Conservation (phyloP, 768 basidiomycete genomes). For the Pleurotus tuoliensis region DNA sequence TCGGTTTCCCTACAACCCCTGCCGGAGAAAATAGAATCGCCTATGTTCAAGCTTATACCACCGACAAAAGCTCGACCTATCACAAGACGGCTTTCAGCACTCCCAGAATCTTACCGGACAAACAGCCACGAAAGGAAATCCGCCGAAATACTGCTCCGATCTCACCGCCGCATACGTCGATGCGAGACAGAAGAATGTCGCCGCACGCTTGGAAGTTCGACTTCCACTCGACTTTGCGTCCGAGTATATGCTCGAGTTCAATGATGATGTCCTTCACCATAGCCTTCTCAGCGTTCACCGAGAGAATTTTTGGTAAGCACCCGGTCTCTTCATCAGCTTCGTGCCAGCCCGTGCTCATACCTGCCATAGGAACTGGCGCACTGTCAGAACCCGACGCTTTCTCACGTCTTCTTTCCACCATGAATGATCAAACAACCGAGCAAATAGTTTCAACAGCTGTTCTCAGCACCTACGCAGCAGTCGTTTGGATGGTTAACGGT, state of each 20-base stretch:
- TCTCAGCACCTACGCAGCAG: background rate
- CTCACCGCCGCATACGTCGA: background rate
- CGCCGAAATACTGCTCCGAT: background rate
- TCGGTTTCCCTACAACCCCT: background rate
- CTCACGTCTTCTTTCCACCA: background rate
- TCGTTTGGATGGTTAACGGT: background rate
- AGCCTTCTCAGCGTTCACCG: background rate
- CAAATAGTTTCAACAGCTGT: background rate
- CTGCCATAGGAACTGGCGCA: background rate
- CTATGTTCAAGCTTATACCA: background rate
- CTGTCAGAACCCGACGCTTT: background rate
- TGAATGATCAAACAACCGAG: background rate
- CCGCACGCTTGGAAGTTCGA: constrained; percentile 1
- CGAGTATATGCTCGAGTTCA: background rate
- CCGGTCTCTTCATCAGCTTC: rapidly evolving
- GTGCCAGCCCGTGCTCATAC: background rate
- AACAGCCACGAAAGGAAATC: background rate
- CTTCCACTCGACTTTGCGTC: background rate
- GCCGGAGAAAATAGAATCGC: background rate
- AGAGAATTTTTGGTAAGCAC: background rate
- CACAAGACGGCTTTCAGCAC: background rate
- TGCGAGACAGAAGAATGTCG: background rate
- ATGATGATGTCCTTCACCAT: background rate
- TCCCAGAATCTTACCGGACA: background rate
- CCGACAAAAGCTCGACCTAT: background rate